Percentiles rank a stretch among this genome's conserved stretches.
These are phyloP conservation scores for Mycena galericulata DNA, from an alignment of 768 basidiomycete genomes.

Conservation along the genomic window DNA sequence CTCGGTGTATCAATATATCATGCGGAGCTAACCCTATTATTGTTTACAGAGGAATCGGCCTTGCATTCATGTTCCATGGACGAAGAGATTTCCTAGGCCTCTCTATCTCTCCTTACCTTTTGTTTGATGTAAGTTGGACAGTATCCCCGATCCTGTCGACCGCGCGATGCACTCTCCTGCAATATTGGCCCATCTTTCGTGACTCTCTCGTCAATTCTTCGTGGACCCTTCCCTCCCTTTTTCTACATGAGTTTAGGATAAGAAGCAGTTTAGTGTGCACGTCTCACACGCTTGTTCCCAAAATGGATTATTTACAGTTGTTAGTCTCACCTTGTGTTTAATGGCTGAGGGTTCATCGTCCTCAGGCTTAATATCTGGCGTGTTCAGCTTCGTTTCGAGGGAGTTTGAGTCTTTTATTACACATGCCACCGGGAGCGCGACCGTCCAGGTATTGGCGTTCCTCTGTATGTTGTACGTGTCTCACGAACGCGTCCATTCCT, in stretches of 20 bases:
- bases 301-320: constrained; percentile 23
- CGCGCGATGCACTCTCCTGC: no score
- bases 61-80: no score
- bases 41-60: constrained; percentile 6
- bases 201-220: no score
- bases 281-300: not conserved
- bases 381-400: constrained; percentile 75
- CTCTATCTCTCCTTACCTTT: no score
- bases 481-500: constrained; percentile 24
- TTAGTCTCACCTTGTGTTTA: constrained; percentile 1
- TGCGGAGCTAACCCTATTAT: constrained; percentile 7
- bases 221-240: no score
- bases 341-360: constrained; percentile 21
- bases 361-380: constrained; percentile 67
- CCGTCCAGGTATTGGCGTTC: constrained; percentile 35
- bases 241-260: no score
- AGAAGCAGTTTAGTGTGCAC: no score
- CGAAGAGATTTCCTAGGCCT: no score
- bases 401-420: constrained; percentile 80
- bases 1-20: not conserved
- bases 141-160: no score
- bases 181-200: no score
- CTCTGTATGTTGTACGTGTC: not conserved
- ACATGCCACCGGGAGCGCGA: constrained; percentile 66
- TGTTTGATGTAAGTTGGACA: no score